Percentiles rank a stretch among this genome's conserved stretches.
Evolutionary conservation across 78 protist genomes (phyloP).

Genomic region (Speleostelium caveatum): DNA sequence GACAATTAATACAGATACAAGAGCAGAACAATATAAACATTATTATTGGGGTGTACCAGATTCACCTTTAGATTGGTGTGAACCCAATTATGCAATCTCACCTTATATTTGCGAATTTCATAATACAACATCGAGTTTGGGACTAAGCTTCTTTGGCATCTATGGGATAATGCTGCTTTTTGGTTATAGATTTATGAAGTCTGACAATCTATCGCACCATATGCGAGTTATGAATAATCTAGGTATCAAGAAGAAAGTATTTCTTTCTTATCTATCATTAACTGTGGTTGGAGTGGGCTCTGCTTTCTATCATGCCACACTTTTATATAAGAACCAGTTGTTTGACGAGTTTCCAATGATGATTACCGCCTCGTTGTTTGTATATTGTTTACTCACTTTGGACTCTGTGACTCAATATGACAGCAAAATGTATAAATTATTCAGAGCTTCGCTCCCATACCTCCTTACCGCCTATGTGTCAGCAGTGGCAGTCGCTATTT

Average conservation of each 20-base stretch:
- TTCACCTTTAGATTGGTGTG: constrained; percentile 81
- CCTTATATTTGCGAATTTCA: constrained; percentile 75
- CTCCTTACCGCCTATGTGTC: background rate
- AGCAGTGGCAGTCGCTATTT: constrained; percentile 37
- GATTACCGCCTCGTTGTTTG: constrained; percentile 29
- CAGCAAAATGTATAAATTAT: background rate
- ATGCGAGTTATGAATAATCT: constrained; percentile 8
- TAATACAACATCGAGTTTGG: constrained; percentile 64
- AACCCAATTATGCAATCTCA: constrained; percentile 51
- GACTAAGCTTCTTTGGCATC: constrained; percentile 44
- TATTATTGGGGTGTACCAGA: constrained; percentile 55
- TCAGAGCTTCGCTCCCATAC: constrained; percentile 35
- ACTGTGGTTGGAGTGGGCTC: constrained; percentile 63
- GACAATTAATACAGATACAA: too few species aligned
- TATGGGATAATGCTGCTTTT: constrained; percentile 51
- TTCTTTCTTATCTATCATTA: constrained; percentile 27
- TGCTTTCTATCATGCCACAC: constrained; percentile 77
- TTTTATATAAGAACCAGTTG: constrained; percentile 72
- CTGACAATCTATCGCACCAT: constrained; percentile 24
- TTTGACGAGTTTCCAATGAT: constrained; percentile 83
- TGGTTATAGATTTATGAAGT: background rate
- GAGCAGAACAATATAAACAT: too few species aligned
- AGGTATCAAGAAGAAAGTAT: background rate
- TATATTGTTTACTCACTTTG: constrained; percentile 52
- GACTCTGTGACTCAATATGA: constrained; percentile 21